Conservation (phyloP, 176 grass and related monocot genomes). For the Carex cristatella region DNA sequence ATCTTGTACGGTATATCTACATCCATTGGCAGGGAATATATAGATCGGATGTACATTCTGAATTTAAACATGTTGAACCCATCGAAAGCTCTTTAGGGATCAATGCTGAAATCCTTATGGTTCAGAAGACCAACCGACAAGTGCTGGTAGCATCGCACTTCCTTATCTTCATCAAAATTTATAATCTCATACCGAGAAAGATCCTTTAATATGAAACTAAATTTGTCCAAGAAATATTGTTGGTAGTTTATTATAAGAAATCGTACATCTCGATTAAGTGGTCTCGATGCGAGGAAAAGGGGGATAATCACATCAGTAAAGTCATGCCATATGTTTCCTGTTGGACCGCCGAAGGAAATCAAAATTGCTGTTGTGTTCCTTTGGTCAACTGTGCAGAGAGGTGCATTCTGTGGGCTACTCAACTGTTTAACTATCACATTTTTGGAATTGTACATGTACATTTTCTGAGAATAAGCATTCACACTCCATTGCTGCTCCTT, state of each 20-base stretch:
- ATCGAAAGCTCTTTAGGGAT: constrained; percentile 32
- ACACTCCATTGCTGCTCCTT: constrained; percentile 44
- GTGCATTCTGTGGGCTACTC: constrained; percentile 21
- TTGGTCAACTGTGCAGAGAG: constrained; percentile 41
- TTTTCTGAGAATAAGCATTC: constrained; percentile 51
- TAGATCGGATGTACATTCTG: constrained; percentile 31
- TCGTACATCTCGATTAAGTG: constrained; percentile 39
- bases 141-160: constrained; percentile 42
- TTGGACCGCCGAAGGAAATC: constrained; percentile 50
- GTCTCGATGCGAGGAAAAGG: constrained; percentile 35
- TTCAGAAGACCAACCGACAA: constrained; percentile 40
- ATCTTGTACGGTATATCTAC: constrained; percentile 29
- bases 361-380: constrained; percentile 29
- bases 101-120: constrained; percentile 48
- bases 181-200: constrained; percentile 42
- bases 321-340: constrained; percentile 48
- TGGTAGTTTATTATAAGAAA: constrained; percentile 42
- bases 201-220: constrained; percentile 30
- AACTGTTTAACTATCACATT: constrained; percentile 38
- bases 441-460: constrained; percentile 20
- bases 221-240: constrained; percentile 54
- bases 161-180: constrained; percentile 35
- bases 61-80: constrained; percentile 47
- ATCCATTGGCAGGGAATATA: constrained; percentile 31
- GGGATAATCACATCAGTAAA: constrained; percentile 54